Conservation (phyloP, 1,284 basidiomycete species). For the Ganoderma sinense region DNA sequence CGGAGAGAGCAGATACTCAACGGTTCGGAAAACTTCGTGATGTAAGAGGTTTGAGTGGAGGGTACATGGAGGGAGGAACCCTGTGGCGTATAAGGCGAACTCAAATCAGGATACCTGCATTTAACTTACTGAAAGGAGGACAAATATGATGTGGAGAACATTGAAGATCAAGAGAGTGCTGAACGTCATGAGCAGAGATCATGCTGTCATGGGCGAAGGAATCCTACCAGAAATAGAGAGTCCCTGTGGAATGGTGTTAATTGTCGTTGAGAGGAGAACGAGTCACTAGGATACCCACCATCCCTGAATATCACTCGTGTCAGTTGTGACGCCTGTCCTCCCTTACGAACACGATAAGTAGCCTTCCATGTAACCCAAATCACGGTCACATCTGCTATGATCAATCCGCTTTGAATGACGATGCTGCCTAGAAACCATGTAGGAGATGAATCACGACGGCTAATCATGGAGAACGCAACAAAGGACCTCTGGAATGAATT, state of each 20-base stretch:
- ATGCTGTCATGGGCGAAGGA: not conserved
- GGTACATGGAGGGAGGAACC: not conserved
- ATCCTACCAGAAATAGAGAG: not conserved
- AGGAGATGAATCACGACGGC: not conserved
- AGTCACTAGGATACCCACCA: not conserved
- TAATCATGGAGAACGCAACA: not conserved
- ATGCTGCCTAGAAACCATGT: not conserved
- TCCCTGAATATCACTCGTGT: not conserved
- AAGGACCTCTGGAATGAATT: not conserved
- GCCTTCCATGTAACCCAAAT: not conserved
- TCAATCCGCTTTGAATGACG: not conserved
- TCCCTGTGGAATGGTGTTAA: not conserved
- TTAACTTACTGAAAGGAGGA: not conserved
- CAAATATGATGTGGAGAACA: not conserved
- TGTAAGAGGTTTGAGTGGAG: not conserved
- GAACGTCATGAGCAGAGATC: not conserved
- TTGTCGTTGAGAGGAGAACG: not conserved
- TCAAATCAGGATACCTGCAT: not conserved
- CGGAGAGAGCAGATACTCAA: too few species aligned
- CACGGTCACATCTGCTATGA: not conserved
- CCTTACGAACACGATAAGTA: not conserved
- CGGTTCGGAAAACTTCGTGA: constrained; percentile 1
- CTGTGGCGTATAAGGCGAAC: not conserved
- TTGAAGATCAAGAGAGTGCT: not conserved
- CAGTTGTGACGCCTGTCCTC: not conserved